Conservation (phyloP, 257 asterid species). For the Plantago ovata region DNA sequence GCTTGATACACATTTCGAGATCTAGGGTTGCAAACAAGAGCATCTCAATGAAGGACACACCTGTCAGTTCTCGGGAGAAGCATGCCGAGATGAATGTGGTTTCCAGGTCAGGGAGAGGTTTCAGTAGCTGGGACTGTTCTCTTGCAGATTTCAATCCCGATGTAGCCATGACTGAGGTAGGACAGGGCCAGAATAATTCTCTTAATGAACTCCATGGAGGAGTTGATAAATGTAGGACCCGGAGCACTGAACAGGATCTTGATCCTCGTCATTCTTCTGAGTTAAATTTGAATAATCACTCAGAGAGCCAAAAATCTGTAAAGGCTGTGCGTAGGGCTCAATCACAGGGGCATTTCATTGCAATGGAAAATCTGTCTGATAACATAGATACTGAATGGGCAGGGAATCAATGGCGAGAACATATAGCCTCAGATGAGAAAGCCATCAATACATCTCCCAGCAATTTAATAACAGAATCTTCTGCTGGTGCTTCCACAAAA, state of each 20-base stretch:
- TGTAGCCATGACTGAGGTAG: slow-evolving; percentile 28
- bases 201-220: slow-evolving; percentile 34
- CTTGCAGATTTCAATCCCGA: slow-evolving; percentile 44
- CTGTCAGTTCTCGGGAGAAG: slow-evolving; percentile 37
- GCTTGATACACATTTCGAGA: slow-evolving; percentile 30
- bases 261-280: slow-evolving; percentile 29
- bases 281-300: slow-evolving; percentile 27
- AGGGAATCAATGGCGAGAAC: slow-evolving; percentile 41
- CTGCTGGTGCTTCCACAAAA: slow-evolving; percentile 23
- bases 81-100: slow-evolving; percentile 32
- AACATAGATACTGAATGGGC: slow-evolving; percentile 54
- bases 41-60: slow-evolving; percentile 32
- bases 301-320: slow-evolving; percentile 27
- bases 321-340: slow-evolving; percentile 50
- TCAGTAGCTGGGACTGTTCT: slow-evolving; percentile 63
- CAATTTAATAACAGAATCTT: slow-evolving; percentile 20
- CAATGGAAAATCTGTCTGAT: slow-evolving; percentile 49
- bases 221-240: slow-evolving; percentile 28
- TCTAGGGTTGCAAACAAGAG: slow-evolving; percentile 24
- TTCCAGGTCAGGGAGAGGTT: slow-evolving; percentile 52
- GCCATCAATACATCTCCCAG: slow-evolving; percentile 23
- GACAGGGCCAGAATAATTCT: slow-evolving; percentile 25
- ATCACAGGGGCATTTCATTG: slow-evolving; percentile 56
- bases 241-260: slow-evolving; percentile 25
- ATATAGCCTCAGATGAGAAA: slow-evolving; percentile 20